Conservation (phyloP, 2,329 filamentous ascomycete genomes). For the Xylaria arbuscula region DNA sequence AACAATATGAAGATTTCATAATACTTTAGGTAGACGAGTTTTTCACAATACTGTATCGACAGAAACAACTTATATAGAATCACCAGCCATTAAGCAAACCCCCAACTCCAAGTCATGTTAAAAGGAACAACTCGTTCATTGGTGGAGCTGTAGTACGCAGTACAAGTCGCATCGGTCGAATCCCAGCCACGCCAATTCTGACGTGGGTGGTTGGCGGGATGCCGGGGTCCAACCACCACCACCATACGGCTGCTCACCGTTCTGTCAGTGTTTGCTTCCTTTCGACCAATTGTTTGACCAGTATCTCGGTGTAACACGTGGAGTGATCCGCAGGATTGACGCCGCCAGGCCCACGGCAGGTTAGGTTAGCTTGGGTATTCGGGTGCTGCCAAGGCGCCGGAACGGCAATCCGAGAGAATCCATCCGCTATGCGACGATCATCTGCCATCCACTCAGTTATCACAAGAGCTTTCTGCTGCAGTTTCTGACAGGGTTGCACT, state of each 20-base stretch:
- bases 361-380: not conserved
- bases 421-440: constrained; percentile 13
- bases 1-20: not conserved
- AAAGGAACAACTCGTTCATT: not conserved
- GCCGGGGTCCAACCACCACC: constrained; percentile 17
- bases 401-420: constrained; percentile 12
- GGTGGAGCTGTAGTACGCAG: not conserved
- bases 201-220: constrained; percentile 29
- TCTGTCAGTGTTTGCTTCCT: not conserved
- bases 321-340: not conserved
- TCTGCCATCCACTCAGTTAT: constrained; percentile 1
- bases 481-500: not conserved
- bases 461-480: constrained; percentile 6
- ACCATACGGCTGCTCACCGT: constrained; percentile 21
- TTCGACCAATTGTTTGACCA: not conserved
- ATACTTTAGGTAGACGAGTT: not conserved
- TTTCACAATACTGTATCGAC: not conserved
- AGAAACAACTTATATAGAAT: too few species aligned
- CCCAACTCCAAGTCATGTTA: not conserved
- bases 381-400: constrained; percentile 19
- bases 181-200: constrained; percentile 37
- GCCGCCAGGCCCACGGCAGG: not conserved
- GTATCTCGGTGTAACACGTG: constrained; percentile 14
- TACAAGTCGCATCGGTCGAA: constrained; percentile 5
- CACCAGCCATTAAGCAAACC: too few species aligned